Conservation (phyloP, 164 flowering plant genomes). For the Vitis rotundifolia region DNA sequence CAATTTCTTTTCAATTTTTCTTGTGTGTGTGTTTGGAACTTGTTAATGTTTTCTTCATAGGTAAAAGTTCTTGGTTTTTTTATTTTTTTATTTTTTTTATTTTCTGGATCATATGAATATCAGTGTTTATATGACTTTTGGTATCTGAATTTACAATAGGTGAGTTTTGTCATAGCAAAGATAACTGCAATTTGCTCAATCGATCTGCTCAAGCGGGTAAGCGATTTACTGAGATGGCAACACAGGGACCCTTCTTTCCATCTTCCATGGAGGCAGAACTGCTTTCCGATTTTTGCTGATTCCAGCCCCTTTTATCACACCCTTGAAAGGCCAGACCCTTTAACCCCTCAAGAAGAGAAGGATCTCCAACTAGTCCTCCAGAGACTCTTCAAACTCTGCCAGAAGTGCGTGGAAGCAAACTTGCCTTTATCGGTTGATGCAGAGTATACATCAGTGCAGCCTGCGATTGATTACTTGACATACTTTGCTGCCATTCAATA, state of each 20-base stretch:
- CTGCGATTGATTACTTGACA: conserved; percentile 82
- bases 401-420: conserved; percentile 41
- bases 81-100: conserved; percentile 3
- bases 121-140: not conserved
- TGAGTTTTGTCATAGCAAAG: conserved; percentile 76
- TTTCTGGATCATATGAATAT: not conserved
- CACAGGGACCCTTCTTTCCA: conserved; percentile 51
- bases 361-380: conserved; percentile 54
- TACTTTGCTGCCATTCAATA: conserved; percentile 53
- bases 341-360: conserved; percentile 64
- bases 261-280: conserved; percentile 79
- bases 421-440: conserved; percentile 75
- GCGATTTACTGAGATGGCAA: conserved; percentile 86
- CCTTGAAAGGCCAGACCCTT: conserved; percentile 44
- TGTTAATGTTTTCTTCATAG: not conserved
- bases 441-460: conserved; percentile 77
- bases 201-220: conserved; percentile 52
- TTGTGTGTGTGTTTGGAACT: not conserved
- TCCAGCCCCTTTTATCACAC: conserved; percentile 87
- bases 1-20: not conserved
- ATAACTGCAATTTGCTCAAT: conserved; percentile 83
- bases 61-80: not conserved
- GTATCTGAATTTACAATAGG: conserved; percentile 36
- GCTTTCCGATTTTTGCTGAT: conserved; percentile 56
- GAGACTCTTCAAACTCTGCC: conserved; percentile 48